Conservation (phyloP, 2,329 filamentous ascomycete species). For the Rutstroemia sp. region DNA sequence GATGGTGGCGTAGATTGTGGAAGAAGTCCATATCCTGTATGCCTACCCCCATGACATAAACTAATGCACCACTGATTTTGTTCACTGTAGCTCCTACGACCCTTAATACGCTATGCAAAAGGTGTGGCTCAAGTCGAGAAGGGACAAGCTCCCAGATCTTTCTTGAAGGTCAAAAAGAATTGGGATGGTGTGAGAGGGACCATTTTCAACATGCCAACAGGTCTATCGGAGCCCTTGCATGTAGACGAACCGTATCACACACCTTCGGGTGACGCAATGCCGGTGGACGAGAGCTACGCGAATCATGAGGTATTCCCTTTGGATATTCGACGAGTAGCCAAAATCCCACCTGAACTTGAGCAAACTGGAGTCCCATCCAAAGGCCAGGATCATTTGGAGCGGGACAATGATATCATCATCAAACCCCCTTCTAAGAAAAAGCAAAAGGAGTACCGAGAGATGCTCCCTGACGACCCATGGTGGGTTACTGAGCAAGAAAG, state of each 20-base stretch:
- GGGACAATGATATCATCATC: background rate
- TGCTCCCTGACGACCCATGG: constrained; percentile 21
- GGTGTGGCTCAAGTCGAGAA: background rate
- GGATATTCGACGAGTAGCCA: constrained; percentile 21
- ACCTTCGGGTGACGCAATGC: background rate
- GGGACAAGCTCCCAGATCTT: background rate
- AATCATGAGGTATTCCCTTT: constrained; percentile 20
- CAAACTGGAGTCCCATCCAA: background rate
- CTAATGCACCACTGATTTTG: background rate
- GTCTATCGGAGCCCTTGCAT: background rate
- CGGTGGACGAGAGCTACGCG: background rate
- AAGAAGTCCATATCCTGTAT: constrained; percentile 23
- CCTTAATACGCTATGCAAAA: constrained; percentile 14
- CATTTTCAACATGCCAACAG: constrained; percentile 23
- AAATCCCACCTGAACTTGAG: background rate
- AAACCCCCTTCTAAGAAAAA: background rate
- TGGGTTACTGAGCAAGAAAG: constrained; percentile 19
- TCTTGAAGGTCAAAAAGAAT: constrained; percentile 12
- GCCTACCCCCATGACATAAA: background rate
- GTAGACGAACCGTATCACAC: background rate
- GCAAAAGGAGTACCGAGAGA: background rate
- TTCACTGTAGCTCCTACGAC: constrained; percentile 11
- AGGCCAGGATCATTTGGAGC: background rate
- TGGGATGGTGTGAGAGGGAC: constrained; percentile 27
- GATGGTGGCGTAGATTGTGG: constrained; percentile 27